Evolutionary conservation across 2,329 filamentous ascomycete species (phyloP).

Genomic region (Sclerotinia trifoliorum): DNA sequence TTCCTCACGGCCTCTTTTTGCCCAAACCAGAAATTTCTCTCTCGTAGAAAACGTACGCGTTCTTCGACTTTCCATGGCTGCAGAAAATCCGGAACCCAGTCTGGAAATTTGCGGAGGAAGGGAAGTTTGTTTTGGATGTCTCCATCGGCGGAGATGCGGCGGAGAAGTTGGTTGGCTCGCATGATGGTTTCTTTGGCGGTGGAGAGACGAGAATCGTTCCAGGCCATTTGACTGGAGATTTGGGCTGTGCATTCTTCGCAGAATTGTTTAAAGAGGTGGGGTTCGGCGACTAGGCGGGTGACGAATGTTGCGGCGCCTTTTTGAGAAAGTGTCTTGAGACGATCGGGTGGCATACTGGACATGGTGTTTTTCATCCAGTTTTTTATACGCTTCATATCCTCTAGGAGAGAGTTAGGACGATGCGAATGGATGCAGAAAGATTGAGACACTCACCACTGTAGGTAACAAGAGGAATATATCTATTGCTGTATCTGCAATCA

Average conservation of each 20-base stretch:
- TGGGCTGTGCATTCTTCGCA: slow-evolving; percentile 24
- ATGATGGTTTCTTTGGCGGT: slow-evolving; percentile 24
- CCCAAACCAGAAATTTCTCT: slow-evolving; percentile 27
- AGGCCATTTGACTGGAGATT: slow-evolving; percentile 22
- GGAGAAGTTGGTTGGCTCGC: slow-evolving; percentile 22
- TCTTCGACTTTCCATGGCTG: slow-evolving; percentile 26
- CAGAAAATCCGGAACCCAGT: slow-evolving; percentile 25
- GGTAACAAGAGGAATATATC: slow-evolving; percentile 25
- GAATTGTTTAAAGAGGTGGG: slow-evolving; percentile 25
- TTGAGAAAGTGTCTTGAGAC: slow-evolving; percentile 26
- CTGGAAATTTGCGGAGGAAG: slow-evolving; percentile 22
- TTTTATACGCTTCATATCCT: slow-evolving; percentile 25
- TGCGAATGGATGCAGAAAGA: background rate
- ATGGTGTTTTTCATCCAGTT: slow-evolving; percentile 24
- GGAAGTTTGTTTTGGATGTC: slow-evolving; percentile 28
- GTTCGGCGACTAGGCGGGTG: slow-evolving; percentile 18
- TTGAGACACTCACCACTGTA: slow-evolving; percentile 20
- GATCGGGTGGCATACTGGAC: slow-evolving; percentile 32
- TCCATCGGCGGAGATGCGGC: slow-evolving; percentile 19
- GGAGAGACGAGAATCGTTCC: slow-evolving; percentile 22
- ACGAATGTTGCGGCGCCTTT: slow-evolving; percentile 21
- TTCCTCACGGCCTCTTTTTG: slow-evolving; percentile 20
- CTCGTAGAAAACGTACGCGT: slow-evolving; percentile 11
- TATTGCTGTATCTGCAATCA: slow-evolving; percentile 20
- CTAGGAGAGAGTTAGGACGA: slow-evolving; percentile 14